Evolutionary conservation across 352 stramenopile genomes (phyloP), one percentile per base, ranked within the genome.

Genomic region (Globisporangium emineosum): DNA sequence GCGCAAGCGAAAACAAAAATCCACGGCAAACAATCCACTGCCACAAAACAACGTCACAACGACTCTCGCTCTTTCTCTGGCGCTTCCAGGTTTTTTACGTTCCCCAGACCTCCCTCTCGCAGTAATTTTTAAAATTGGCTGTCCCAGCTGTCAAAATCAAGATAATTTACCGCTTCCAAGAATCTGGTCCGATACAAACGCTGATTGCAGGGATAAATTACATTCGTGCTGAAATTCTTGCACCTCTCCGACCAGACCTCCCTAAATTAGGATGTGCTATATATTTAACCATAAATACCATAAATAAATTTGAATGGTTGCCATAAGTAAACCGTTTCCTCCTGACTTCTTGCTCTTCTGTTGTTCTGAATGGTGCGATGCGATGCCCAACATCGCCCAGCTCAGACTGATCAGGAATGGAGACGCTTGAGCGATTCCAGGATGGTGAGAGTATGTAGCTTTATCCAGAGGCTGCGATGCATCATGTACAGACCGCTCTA

Each of bases 21-120:
- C 47, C 23, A 47, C 40, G 12, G 47, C 47, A 53, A 53, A 53
- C 47, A 53, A 53, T 53, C 47, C 47, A 53, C 23, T 9, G 10
- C 47, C 32, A 47, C 47, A 53, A 53, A 53, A 47, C 47, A 53
- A 53, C 47, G 47, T 32, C 47, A 53, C 47, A 19, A 27, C 12
- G 12, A 0, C 13, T 33, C 49, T 55, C 49, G 49, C 49, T 55
- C 49, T 55, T 55, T 55, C 49, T 55, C 25, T 35, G 23, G 47
- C 47, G 12, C 49, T 52, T 52, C 40, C 40, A 47, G 37, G 25
- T 55, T 55, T 35, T 55, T 55, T 55, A 23, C 45, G 45, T 52
- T 52, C n/a, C 45, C 8, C 6, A 21, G 17, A 19, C 9, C 45
- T 52, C 45, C n/a, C 45, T 52, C 45, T 52, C 45, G n/a, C 45